Conservation (phyloP, 495 filamentous ascomycete species). For the Aspergillus leporis region DNA sequence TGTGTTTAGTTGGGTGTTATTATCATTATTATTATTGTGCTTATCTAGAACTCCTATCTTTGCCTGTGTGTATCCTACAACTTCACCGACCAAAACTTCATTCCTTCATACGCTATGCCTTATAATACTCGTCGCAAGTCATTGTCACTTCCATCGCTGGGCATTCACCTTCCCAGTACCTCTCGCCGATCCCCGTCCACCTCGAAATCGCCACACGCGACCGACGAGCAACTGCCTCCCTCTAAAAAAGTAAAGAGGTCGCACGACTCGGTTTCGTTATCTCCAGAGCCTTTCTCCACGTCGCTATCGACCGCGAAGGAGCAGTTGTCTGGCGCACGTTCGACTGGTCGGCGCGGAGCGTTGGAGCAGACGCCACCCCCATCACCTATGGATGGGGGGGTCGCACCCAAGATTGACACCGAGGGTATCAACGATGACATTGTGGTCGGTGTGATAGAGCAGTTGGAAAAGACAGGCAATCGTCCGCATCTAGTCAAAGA, state of each 20-base stretch:
- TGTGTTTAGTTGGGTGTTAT: conserved; percentile 11
- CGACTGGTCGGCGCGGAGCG: conserved; percentile 43
- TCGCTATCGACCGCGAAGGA: conserved; percentile 35
- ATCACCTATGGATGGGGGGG: conserved; percentile 62
- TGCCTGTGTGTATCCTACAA: conserved; percentile 9
- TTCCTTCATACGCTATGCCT: conserved; percentile 62
- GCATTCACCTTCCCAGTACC: conserved; percentile 84
- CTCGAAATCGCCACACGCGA: conserved; percentile 51
- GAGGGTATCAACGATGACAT: conserved; percentile 94
- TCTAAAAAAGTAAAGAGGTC: conserved; percentile 86
- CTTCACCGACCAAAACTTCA: conserved; percentile 8
- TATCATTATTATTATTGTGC: conserved; percentile 16
- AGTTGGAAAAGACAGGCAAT: conserved; percentile 90
- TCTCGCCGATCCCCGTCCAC: conserved; percentile 69
- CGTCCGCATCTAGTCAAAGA: conserved; percentile 93
- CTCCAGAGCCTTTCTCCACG: conserved; percentile 47
- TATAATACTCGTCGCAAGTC: conserved; percentile 99
- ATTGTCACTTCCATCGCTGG: conserved; percentile 87
- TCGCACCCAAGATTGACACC: conserved; percentile 72
- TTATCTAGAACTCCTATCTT: conserved; percentile 10
- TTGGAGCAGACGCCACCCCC: conserved; percentile 83
- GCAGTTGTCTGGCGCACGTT: conserved; percentile 44
- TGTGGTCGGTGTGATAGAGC: conserved; percentile 86
- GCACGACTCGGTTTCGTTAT: conserved; percentile 59
- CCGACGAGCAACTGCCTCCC: conserved; percentile 60